Base-by-base conservation (phyloP, 371 early-diverging fungal genomes). In the Rhizopus arrhizus region DNA sequence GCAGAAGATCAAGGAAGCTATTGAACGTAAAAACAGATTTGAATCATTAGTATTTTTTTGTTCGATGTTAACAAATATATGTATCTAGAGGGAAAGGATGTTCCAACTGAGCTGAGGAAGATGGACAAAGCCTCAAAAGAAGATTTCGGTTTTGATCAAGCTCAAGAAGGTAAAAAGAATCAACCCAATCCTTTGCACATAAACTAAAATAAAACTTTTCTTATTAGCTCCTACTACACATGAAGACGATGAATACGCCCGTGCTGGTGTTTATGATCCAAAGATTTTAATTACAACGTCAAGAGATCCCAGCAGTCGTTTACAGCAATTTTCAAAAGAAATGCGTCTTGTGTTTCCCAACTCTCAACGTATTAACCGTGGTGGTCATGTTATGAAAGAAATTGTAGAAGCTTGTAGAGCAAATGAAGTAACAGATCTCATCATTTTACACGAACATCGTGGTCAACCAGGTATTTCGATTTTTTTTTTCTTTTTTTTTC, bases 321-420 rank as follows among this genome's bases (percentile, higher is more conserved):
- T 99, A 65, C 86, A 91, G 64, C 93, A 95, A 74, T 99, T 99
- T 77, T 86, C 98, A 54, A 99, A 99, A 71, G 97, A 99, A 81
- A 91, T 99, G 90, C 87, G 95, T 36, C 86, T 98, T 52, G 85
- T 97, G 15, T 89, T 99, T 62, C 99, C 99, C 45, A 97, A 97
- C 76, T 92, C 98, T 43, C 96, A 97, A 70, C 88, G 97, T 69
- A 93, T 99, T 68, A 98, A 99, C 75, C 90, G 99, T 70, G 99
- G 99, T 77, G 91, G 90, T 69, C 95, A 97, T 73, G 94, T 96
- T 34, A 91, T 98, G 70, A 89, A 93, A 64, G 98, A 99, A 61
- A 86, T 98, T 65, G 95, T 95, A 11, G 95, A 95, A 53, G 95
- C 96, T 1, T 98, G 99, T 75, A 81, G 89, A 73, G 78, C 90